Evolutionary conservation across 371 early-diverging fungal genomes (phyloP), one percentile per base, ranked within the genome.

Genomic region (Nosema muscidifuracis): DNA sequence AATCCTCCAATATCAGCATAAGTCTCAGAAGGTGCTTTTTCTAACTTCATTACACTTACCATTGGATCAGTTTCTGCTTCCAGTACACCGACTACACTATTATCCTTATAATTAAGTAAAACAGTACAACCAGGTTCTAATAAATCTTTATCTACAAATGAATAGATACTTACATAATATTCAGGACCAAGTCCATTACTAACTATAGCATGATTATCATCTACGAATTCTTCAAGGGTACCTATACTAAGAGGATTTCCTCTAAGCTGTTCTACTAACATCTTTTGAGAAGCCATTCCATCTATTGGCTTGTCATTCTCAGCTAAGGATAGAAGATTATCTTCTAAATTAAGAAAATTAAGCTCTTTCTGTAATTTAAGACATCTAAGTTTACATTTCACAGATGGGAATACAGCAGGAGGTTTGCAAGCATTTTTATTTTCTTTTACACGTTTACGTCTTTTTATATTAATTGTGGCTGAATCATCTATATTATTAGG

Each of bases 221-320:
- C 99, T 81, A 99, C 92, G 74, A 99, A 95, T 82, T 99, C 99
- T 83, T 98, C 99, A 60, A 99, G 86, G 0, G 91, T 90, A 18
- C 99, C 98, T 6, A 97, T 91, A 62, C 88, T 87, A 91, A 99
- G 92, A n/a, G 99, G 99, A 36, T 90, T 89, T n/a, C 98, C 98
- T 71, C 99, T 89, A 50, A 99, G 84, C 82, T 93, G 91, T 78
- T 99, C 97, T 0, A 99, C 93, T 55, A 90, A 86, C 53, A 89
- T 88, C 76, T 97, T 89, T 79, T 78, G 57, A 12, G 36, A 33
- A 16, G 57, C 71, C 7, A 57, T 47, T 28, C 68, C 74, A n/a
- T 77, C 75, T 20, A 67, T 53, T 12, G 77, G 56, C 12, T 63
- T 57, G 34, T 70, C 47, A 12, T 22, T 58, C n/a, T 75, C 74